phyloP scores from a whole-genome alignment of 495 filamentous ascomycete species.

The Usnea hakonensis region DNA sequence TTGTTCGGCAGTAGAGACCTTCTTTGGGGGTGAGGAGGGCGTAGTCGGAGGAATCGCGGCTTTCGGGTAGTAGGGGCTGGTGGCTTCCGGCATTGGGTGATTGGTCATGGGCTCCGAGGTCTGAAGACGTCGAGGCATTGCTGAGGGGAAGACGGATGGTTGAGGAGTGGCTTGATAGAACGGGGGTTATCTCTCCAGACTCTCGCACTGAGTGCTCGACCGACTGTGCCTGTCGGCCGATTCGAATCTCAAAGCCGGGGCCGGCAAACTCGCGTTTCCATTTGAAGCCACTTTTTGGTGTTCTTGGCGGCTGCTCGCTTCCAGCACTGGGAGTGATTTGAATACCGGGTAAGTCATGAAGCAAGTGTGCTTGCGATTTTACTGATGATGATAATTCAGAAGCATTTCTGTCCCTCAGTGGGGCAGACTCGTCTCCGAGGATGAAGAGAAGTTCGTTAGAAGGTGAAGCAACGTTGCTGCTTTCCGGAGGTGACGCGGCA shows the following conservation, averaged over 20 bases:
- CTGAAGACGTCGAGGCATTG: neutral
- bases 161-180: neutral
- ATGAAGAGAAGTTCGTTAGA: neutral
- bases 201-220: neutral
- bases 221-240: slow-evolving; percentile 8
- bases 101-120: neutral
- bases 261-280: slow-evolving; percentile 19
- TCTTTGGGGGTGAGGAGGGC: slow-evolving; percentile 12
- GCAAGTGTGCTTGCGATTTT: neutral
- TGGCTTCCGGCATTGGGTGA: neutral
- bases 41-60: neutral
- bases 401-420: neutral
- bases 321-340: neutral
- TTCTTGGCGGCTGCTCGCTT: neutral
- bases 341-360: neutral
- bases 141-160: neutral
- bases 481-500: neutral
- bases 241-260: slow-evolving; percentile 22
- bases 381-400: slow-evolving; percentile 8
- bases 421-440: neutral
- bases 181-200: neutral
- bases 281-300: slow-evolving; percentile 12
- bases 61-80: neutral
- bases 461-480: neutral
- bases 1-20: slow-evolving; percentile 21